These are phyloP conservation scores for Suillus plorans DNA, from an alignment of 768 basidiomycete species.

Conservation along the genomic window DNA sequence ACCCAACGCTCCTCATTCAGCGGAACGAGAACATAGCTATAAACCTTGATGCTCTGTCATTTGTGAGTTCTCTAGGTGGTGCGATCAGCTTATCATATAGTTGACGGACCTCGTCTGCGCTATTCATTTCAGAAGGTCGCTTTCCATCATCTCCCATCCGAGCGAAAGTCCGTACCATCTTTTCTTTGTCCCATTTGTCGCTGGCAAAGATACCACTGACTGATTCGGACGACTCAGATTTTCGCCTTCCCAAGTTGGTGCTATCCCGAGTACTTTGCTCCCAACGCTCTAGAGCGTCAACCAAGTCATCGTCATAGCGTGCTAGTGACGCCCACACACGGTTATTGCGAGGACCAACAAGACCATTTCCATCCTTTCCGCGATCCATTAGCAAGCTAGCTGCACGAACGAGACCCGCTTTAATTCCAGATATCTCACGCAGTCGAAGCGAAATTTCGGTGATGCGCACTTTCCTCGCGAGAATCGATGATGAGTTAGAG, in stretches of 20 bases:
- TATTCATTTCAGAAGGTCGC: constrained; percentile 30
- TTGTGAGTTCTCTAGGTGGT: not conserved
- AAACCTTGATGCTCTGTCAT: constrained; percentile 40
- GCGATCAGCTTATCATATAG: not conserved
- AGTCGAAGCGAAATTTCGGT: constrained; percentile 60
- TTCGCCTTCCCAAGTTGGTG: constrained; percentile 36
- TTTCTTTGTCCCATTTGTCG: constrained; percentile 66
- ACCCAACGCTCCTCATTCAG: constrained; percentile 46
- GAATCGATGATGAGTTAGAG: not conserved
- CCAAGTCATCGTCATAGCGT: constrained; percentile 75
- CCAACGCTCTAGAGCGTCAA: constrained; percentile 61
- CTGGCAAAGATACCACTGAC: constrained; percentile 45
- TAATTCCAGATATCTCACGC: constrained; percentile 52
- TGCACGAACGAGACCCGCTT: constrained; percentile 52
- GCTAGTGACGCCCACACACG: constrained; percentile 73
- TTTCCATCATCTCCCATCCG: constrained; percentile 47
- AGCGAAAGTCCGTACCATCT: constrained; percentile 81
- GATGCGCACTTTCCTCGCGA: constrained; percentile 50
- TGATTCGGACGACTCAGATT: constrained; percentile 25
- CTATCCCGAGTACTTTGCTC: constrained; percentile 52
- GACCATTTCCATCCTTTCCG: constrained; percentile 37
- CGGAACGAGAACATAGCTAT: constrained; percentile 47
- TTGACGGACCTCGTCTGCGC: constrained; percentile 34
- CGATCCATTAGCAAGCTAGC: constrained; percentile 54
- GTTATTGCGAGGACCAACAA: constrained; percentile 30